Evolutionary conservation across 2,329 filamentous ascomycete genomes (phyloP), one percentile per base, ranked within the genome.

Genomic region (Dactylellina drechsleri): DNA sequence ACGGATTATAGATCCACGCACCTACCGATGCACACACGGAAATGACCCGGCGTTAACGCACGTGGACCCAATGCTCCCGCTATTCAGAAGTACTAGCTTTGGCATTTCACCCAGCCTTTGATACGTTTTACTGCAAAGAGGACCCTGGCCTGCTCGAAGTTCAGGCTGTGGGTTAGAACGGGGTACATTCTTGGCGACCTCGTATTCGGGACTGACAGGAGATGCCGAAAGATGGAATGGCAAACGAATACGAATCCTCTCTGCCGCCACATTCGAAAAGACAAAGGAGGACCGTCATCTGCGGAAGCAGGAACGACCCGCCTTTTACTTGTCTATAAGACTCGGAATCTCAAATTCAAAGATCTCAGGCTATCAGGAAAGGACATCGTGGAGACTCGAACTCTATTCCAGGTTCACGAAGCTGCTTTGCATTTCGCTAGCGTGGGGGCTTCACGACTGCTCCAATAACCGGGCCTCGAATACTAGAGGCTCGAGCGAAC

Each of bases 151-250:
- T 36, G 31, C 31, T 36, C 31, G 31, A 36, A 36, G 47, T 52
- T 52, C 47, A 52, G 47, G 16, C 20, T 52, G 47, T 18, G n/a
- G 47, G 10, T 52, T 23, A 13, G 16, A 36, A 36, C 10, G 31
- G 31, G 31, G 31, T 36, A 36, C 31, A 47, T 52, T 58, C 62
- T 74, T 74, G 67, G 67, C 67, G 36, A 26, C 20, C 50, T 74
- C 62, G 70, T 74, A 67, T 74, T 67, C 49, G 64, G 68, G 58
- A 74, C 52, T 40, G 43, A 61, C 41, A 23, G 18, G 28, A 64
- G 47, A 50, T 73, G 70, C 70, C 62, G 70, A 18, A 47, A 47
- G 31, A 64, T 47, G 52, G 45, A 66, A 20, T 60, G 36, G 40
- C n/a, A 57, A 41, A 60, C 56, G 28, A 74, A 74, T 74, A 74